phyloP scores from a whole-genome alignment of 2,329 filamentous ascomycete species.

The Elsinoe batatas region DNA sequence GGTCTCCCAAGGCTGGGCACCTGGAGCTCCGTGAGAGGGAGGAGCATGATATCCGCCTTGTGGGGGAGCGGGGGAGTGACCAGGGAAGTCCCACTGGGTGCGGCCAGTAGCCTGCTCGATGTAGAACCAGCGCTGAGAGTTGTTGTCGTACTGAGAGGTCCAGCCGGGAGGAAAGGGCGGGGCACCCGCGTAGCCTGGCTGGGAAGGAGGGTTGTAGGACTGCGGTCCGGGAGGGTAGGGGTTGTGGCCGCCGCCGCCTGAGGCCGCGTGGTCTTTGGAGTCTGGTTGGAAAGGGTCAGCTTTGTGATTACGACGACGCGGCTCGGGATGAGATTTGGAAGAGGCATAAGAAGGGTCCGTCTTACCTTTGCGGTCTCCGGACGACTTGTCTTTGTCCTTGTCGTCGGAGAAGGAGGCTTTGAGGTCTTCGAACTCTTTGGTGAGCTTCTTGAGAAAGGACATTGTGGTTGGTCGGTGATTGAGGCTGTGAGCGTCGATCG shows the following conservation, averaged over 20 bases:
- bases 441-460: slow-evolving; percentile 40
- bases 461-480: slow-evolving; percentile 21
- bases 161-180: slow-evolving; percentile 52
- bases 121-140: slow-evolving; percentile 54
- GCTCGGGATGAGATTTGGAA: slow-evolving; percentile 18
- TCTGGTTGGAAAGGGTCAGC: slow-evolving; percentile 22
- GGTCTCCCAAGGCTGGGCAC: not conserved
- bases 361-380: slow-evolving; percentile 19
- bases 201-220: slow-evolving; percentile 22
- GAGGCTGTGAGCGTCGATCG: not conserved
- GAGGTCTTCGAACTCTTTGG: slow-evolving; percentile 35
- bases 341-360: slow-evolving; percentile 12
- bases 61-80: slow-evolving; percentile 21
- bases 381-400: slow-evolving; percentile 25
- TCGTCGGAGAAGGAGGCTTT: slow-evolving; percentile 19
- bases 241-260: not conserved
- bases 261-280: slow-evolving; percentile 21
- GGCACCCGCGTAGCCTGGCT: slow-evolving; percentile 22
- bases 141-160: slow-evolving; percentile 53
- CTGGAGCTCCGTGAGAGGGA: slow-evolving; percentile 18
- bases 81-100: slow-evolving; percentile 55
- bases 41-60: slow-evolving; percentile 21
- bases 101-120: slow-evolving; percentile 51
- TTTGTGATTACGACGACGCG: slow-evolving; percentile 21
- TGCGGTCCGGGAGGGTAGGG: slow-evolving; percentile 18